These are phyloP conservation scores for Skeletonema potamos DNA, from an alignment of 108 stramenopile species.

Conservation along the genomic window DNA sequence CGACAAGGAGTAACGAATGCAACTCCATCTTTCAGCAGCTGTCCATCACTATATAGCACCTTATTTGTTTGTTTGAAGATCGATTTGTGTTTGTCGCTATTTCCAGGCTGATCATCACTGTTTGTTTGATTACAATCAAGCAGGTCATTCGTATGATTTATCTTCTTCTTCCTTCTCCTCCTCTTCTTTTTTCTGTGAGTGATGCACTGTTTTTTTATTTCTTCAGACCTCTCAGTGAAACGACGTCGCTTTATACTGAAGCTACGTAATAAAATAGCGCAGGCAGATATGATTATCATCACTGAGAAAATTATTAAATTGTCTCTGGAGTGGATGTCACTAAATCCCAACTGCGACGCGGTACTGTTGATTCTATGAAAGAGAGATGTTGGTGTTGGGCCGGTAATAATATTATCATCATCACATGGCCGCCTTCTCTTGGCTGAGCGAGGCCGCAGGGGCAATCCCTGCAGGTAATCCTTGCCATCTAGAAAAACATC, in stretches of 20 bases:
- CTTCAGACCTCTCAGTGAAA: background rate
- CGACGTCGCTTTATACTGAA: background rate
- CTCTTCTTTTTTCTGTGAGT: background rate
- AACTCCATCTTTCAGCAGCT: background rate
- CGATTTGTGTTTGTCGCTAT: background rate
- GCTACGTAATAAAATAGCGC: background rate
- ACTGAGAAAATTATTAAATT: background rate
- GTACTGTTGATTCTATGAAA: background rate
- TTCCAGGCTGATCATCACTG: background rate
- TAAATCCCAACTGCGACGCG: background rate
- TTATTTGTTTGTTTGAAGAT: background rate
- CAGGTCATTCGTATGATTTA: background rate
- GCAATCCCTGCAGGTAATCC: conserved; percentile 18
- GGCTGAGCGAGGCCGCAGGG: conserved; percentile 4
- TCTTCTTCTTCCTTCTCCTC: conserved; percentile 3
- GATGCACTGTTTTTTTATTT: background rate
- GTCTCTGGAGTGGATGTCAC: background rate
- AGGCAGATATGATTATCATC: background rate
- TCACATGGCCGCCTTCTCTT: conserved; percentile 10
- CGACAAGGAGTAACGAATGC: background rate
- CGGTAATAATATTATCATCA: background rate
- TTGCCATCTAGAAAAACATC: background rate
- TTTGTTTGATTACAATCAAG: background rate
- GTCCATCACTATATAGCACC: background rate
- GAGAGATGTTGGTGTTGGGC: background rate